phyloP scores from a whole-genome alignment of 1,284 basidiomycete genomes.

The Fomitiporia mediterranea region DNA sequence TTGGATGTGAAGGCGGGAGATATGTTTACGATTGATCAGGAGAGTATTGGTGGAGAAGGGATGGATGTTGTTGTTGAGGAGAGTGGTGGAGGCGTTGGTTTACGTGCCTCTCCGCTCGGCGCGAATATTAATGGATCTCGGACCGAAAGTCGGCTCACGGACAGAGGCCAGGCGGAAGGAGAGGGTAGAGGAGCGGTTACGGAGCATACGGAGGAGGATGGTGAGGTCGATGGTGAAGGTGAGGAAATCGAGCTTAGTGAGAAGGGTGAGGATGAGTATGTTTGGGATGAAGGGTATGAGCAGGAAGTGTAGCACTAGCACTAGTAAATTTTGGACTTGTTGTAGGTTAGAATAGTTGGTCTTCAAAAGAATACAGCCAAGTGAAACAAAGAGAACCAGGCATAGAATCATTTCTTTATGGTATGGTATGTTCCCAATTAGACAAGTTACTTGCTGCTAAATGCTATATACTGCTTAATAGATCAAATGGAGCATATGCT shows the following conservation, averaged over 20 bases:
- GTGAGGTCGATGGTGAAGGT: conserved; percentile 22
- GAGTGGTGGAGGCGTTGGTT: conserved; percentile 34
- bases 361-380: no score
- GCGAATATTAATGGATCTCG: conserved; percentile 19
- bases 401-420: no score
- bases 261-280: conserved; percentile 35
- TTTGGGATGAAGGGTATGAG: conserved; percentile 39
- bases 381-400: no score
- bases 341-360: no score
- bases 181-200: conserved; percentile 23
- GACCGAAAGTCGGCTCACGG: not conserved
- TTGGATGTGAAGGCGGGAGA: conserved; percentile 35
- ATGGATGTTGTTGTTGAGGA: conserved; percentile 44
- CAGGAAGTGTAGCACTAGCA: conserved; percentile 37
- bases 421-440: no score
- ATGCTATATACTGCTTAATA: no score
- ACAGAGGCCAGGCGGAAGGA: conserved; percentile 4
- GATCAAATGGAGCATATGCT: no score
- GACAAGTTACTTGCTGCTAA: no score
- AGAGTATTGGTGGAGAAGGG: conserved; percentile 46
- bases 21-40: conserved; percentile 44
- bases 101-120: conserved; percentile 18
- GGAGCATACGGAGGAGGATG: conserved; percentile 23
- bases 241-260: conserved; percentile 31
- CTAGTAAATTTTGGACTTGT: no score